These are phyloP conservation scores for Penicillium odoratum DNA, from an alignment of 495 filamentous ascomycete genomes.

Conservation along the genomic window DNA sequence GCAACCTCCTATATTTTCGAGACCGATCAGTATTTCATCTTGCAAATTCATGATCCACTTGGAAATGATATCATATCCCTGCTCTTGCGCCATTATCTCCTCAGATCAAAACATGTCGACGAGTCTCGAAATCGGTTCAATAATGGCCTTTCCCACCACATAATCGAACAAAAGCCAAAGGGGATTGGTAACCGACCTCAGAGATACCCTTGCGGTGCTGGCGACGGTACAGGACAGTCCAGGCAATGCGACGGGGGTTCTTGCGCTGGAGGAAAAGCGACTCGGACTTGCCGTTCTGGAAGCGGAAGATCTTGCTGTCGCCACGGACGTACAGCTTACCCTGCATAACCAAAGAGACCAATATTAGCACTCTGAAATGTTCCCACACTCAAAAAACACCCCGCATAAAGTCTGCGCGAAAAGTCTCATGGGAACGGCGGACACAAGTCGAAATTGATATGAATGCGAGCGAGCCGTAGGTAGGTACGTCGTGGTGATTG, in stretches of 20 bases:
- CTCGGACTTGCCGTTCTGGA: slow-evolving; percentile 99
- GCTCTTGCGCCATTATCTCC: slow-evolving; percentile 20
- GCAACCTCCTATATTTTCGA: slow-evolving; percentile 78
- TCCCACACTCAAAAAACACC: slow-evolving; percentile 1
- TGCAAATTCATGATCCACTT: background rate
- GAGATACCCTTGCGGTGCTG: slow-evolving; percentile 99
- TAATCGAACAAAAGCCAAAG: slow-evolving; percentile 20
- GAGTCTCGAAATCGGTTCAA: background rate
- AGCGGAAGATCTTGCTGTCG: slow-evolving; percentile 99
- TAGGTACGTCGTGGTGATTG: slow-evolving; percentile 6
- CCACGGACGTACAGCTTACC: slow-evolving; percentile 98
- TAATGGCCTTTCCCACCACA: background rate
- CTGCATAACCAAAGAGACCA: slow-evolving; percentile 48
- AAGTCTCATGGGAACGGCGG: slow-evolving; percentile 2
- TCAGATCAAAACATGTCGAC: background rate
- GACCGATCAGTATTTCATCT: slow-evolving; percentile 41
- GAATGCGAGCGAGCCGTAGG: slow-evolving; percentile 2
- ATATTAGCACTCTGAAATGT: slow-evolving; percentile 27
- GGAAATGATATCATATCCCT: slow-evolving; percentile 8
- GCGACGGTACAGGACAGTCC: slow-evolving; percentile 96
- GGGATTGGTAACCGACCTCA: slow-evolving; percentile 72
- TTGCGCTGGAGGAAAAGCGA: slow-evolving; percentile 99
- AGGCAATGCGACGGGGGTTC: slow-evolving; percentile 98
- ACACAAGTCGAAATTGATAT: background rate
- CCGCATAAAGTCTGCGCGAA: slow-evolving; percentile 9